phyloP scores from a whole-genome alignment of 352 stramenopile genomes.

The Pythium rhizo-oryzae region DNA sequence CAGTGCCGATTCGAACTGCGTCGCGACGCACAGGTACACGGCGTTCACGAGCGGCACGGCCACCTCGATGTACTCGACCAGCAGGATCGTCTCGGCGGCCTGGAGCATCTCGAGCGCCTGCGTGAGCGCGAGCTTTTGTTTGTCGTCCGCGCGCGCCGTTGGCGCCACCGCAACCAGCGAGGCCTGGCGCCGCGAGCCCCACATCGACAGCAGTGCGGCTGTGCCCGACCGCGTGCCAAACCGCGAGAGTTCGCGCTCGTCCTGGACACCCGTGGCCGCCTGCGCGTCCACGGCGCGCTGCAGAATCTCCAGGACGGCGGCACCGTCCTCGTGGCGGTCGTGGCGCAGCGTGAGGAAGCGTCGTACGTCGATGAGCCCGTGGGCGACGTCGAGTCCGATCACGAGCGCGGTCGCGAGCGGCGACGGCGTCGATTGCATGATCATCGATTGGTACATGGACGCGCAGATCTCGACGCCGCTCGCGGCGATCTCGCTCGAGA shows the following conservation, averaged over 20 bases:
- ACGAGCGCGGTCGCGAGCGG: neutral
- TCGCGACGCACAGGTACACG: neutral
- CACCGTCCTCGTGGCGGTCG: no score
- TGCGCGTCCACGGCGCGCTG: no score
- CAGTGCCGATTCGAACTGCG: constrained; percentile 14
- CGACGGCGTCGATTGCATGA: constrained; percentile 1
- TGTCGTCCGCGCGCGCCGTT: no score
- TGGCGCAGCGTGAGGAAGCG: no score
- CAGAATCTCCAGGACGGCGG: no score
- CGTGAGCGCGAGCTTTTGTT: neutral
- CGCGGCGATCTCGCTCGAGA: neutral
- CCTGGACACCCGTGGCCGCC: no score
- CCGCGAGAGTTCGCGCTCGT: no score
- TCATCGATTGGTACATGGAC: neutral
- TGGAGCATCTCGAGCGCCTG: constrained; percentile 14
- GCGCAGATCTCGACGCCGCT: constrained; percentile 9
- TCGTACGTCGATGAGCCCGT: neutral
- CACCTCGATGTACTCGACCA: constrained; percentile 24
- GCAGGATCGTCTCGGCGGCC: constrained; percentile 20
- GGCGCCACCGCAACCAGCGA: no score
- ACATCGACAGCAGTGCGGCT: no score
- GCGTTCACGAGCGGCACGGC: constrained; percentile 11
- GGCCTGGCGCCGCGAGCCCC: no score
- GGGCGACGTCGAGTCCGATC: neutral
- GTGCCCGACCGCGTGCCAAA: no score